A percentile compares a stretch with the other conserved stretches of the same genome.
These are phyloP conservation scores for Magnusiomyces magnusii DNA, from an alignment of 1,139 yeast genomes.

Conservation along the genomic window DNA sequence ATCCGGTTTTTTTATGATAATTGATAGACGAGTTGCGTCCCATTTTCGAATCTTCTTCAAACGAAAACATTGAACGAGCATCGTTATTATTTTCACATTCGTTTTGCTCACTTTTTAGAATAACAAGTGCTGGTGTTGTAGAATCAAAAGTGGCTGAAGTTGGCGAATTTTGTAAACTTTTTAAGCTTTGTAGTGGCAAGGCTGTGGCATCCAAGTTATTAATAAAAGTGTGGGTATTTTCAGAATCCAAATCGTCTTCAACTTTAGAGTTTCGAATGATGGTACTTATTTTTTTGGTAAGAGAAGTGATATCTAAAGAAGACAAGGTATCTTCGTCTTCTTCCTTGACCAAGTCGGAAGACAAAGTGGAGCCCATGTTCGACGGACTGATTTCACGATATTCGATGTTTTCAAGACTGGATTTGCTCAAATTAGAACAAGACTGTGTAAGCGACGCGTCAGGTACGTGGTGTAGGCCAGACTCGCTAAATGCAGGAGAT, in stretches of 20 bases:
- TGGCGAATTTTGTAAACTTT: background rate
- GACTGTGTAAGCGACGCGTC: background rate
- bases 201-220: too few relatives aligned
- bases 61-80: slow-evolving; percentile 12
- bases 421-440: background rate
- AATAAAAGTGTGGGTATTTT: too few relatives aligned
- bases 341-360: slow-evolving; percentile 5
- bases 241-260: background rate
- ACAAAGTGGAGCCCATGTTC: background rate
- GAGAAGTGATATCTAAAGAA: background rate
- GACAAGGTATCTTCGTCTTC: background rate
- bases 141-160: background rate
- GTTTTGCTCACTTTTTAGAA: background rate
- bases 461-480: background rate
- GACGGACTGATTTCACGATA: background rate
- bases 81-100: background rate
- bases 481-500: background rate
- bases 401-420: background rate
- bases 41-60: slow-evolving; percentile 15
- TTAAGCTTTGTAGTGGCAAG: too few relatives aligned
- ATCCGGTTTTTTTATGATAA: slow-evolving; percentile 10
- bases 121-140: background rate
- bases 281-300: slow-evolving; percentile 11
- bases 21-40: slow-evolving; percentile 16
- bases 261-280: slow-evolving; percentile 7